Base-by-base conservation (phyloP, 257 asterid species). In the Dorcoceras hygrometricum region DNA sequence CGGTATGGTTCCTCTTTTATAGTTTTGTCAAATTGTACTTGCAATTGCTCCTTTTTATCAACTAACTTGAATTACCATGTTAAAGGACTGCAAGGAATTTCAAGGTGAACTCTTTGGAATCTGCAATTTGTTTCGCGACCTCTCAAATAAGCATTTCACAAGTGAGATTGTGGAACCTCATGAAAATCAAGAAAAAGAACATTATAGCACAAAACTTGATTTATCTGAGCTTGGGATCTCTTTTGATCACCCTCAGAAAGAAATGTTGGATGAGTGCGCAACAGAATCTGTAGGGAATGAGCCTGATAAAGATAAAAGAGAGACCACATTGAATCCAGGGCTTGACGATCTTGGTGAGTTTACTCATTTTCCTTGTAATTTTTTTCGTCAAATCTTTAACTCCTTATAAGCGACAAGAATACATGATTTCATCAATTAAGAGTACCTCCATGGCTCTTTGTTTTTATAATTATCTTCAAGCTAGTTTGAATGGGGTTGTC, bases 61-160 rank as follows among this genome's bases (percentile, higher is more conserved):
- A 61, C 73, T 71, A 58, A 63, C 67, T 32, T 55, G 57, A 65
- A 71, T 62, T 27, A 23, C 57, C 59, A 32, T 57, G 39, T 73
- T 67, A 59, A 78, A 93, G 99, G 97, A 85, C 72, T 84, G 87
- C 73, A 93, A 85, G 83, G 83, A 85, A 75, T 90, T 86, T 71
- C 86, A 81, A 78, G 99, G 97, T 8, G 99, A 93, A 78, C 92
- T 93, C 36, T 93, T 93, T 63, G 99, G 99, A 48, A 83, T 93
- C 77, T 79, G 82, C 85, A 90, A 93, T 83, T 81, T 93, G 78
- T 93, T 93, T 76, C 87, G 84, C 12, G 96, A 93, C 80, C 89
- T 93, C 57, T 90, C 99, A 25, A 74, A 86, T 72, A 85, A 86
- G 87, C 94, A 83, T 70, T 93, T 93, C 86, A 90, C 99, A 12